phyloP scores from a whole-genome alignment of 768 basidiomycete species.

The Cyclocybe cylindracea region DNA sequence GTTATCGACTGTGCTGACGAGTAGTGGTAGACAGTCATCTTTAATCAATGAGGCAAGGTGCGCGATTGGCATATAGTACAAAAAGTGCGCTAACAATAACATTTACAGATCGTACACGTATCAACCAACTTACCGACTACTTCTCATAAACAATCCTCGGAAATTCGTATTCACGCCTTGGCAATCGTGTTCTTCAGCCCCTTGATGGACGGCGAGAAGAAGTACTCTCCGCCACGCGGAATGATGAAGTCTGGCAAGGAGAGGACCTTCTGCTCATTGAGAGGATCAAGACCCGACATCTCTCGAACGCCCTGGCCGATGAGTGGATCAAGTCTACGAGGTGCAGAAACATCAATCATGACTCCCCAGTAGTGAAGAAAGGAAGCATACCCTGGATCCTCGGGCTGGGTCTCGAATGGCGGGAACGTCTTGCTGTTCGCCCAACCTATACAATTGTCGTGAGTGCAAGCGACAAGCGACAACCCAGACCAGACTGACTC shows the following conservation, averaged over 20 bases:
- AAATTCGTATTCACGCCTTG: conserved; percentile 1
- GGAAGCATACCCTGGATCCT: conserved; percentile 29
- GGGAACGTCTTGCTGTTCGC: conserved; percentile 39
- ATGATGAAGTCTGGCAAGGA: conserved; percentile 40
- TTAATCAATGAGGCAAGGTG: no score
- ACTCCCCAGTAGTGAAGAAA: background rate
- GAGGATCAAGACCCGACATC: conserved; percentile 45
- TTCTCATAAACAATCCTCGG: background rate
- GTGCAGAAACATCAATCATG: conserved; percentile 2
- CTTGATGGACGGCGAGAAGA: conserved; percentile 51
- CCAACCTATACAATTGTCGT: conserved; percentile 29
- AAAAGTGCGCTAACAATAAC: no score
- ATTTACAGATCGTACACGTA: no score
- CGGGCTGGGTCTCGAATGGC: conserved; percentile 24
- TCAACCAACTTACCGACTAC: no score
- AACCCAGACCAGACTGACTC: conserved; percentile 22
- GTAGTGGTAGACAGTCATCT: no score
- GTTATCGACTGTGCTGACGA: no score
- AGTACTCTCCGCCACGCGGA: conserved; percentile 54
- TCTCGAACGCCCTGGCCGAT: conserved; percentile 21
- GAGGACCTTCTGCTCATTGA: conserved; percentile 38
- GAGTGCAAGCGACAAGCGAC: background rate
- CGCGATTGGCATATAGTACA: background rate
- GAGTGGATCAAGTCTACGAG: conserved; percentile 21
- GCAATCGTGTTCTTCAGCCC: conserved; percentile 39